phyloP scores from a whole-genome alignment of 345 rosid species.

The Punica granatum region DNA sequence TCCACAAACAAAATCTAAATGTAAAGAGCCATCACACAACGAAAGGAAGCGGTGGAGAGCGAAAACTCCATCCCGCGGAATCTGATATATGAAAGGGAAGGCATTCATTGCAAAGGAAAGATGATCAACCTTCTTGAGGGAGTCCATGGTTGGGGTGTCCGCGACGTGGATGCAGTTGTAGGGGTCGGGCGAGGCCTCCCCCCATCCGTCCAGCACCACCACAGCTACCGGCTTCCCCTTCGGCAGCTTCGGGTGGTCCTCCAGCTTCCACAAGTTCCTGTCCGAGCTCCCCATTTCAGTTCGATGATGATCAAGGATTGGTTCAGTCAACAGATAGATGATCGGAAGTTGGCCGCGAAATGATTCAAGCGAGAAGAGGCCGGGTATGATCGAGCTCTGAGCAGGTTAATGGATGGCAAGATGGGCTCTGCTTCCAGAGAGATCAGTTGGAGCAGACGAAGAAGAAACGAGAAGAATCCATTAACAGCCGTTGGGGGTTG shows the following conservation, averaged over 20 bases:
- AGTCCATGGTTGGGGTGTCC: conserved; percentile 86
- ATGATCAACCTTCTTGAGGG: conserved; percentile 54
- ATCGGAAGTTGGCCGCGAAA: too few species aligned
- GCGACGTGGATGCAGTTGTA: conserved; percentile 90
- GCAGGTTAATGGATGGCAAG: too few species aligned
- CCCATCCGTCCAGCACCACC: conserved; percentile 97
- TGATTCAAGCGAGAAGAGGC: too few species aligned
- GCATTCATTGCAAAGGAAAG: not conserved
- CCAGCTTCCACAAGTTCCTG: conserved; percentile 43
- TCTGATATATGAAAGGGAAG: too few species aligned
- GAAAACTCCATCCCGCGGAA: too few species aligned
- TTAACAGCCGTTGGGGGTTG: not conserved
- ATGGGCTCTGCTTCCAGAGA: not conserved
- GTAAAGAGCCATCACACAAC: too few species aligned
- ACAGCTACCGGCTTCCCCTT: conserved; percentile 70
- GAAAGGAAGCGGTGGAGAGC: too few species aligned
- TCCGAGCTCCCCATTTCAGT: conserved; percentile 47
- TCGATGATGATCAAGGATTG: too few species aligned
- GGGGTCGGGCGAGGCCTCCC: conserved; percentile 73
- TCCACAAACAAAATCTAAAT: too few species aligned
- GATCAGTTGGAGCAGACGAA: not conserved
- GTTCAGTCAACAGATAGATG: too few species aligned
- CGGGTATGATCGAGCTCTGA: too few species aligned
- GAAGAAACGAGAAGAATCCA: not conserved
- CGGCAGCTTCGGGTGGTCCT: conserved; percentile 73